phyloP scores from a whole-genome alignment of 2,329 filamentous ascomycete species.

The Aureobasidium sp. region DNA sequence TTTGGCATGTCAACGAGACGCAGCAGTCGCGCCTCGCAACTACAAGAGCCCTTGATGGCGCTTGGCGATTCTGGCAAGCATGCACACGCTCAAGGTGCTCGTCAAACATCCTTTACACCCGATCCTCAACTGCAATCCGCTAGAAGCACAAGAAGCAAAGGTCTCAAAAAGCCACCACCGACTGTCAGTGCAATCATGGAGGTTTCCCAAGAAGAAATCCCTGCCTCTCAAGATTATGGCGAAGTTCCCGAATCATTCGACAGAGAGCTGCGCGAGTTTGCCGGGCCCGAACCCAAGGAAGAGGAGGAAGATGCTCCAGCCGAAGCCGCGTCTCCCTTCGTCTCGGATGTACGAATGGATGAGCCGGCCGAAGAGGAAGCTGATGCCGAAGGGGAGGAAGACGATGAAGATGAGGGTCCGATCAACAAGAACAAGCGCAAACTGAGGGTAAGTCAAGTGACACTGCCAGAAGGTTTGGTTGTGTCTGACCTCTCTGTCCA shows the following conservation, averaged over 20 bases:
- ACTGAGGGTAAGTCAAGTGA: conserved; percentile 18
- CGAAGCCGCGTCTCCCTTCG: conserved; percentile 2
- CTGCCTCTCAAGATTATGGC: conserved; percentile 26
- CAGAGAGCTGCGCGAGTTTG: not conserved
- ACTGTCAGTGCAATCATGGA: conserved; percentile 41
- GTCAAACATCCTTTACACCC: conserved; percentile 41
- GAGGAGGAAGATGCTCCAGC: not conserved
- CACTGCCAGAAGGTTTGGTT: conserved; percentile 2
- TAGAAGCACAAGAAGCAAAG: conserved; percentile 38
- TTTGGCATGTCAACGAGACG: conserved; percentile 33
- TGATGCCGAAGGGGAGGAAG: conserved; percentile 25
- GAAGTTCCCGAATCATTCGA: conserved; percentile 14
- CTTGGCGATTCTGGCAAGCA: conserved; percentile 52
- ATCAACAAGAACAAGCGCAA: conserved; percentile 27
- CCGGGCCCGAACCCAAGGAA: not conserved
- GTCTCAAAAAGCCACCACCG: conserved; percentile 36
- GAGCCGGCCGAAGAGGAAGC: conserved; percentile 22
- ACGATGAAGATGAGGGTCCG: conserved; percentile 32
- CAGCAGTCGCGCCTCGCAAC: conserved; percentile 49
- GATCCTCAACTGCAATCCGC: conserved; percentile 29
- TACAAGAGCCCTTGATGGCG: conserved; percentile 45
- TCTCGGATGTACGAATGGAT: conserved; percentile 2
- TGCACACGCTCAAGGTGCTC: conserved; percentile 41
- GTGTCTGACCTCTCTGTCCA: conserved; percentile 21
- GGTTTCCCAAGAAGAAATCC: conserved; percentile 39